phyloP scores from a whole-genome alignment of 176 grass and related monocot genomes.

The Juncus inflexus region DNA sequence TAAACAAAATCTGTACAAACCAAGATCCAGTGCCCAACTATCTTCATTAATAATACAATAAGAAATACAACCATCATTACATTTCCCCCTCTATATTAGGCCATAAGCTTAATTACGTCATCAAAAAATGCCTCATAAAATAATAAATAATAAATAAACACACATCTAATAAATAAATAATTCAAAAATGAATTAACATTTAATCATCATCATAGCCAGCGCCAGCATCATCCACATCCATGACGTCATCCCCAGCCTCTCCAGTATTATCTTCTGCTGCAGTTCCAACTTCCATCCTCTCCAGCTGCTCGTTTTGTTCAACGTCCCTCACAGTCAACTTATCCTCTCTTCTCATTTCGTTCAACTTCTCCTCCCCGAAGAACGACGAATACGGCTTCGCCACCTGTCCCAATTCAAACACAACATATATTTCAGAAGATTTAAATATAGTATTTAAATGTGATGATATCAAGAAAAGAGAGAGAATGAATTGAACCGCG shows the following conservation, averaged over 20 bases:
- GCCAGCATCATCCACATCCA: slow-evolving; percentile 45
- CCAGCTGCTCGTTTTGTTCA: slow-evolving; percentile 36
- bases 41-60: no score
- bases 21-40: no score
- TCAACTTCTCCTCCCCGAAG: slow-evolving; percentile 55
- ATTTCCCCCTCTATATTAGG: no score
- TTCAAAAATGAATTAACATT: not conserved
- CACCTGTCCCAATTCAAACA: slow-evolving; percentile 38
- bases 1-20: no score
- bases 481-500: slow-evolving; percentile 39
- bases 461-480: not conserved
- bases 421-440: not conserved
- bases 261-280: slow-evolving; percentile 34
- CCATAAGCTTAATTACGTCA: no score
- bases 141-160: no score
- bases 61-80: no score
- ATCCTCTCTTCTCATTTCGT: slow-evolving; percentile 33
- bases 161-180: no score
- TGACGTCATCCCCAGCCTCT: slow-evolving; percentile 37
- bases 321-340: not conserved
- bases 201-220: slow-evolving; percentile 48
- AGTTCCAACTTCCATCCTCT: slow-evolving; percentile 14
- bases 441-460: not conserved
- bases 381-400: slow-evolving; percentile 60
- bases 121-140: no score